These are phyloP conservation scores for Gossypium anomalum DNA, from an alignment of 345 rosid genomes.

Conservation along the genomic window DNA sequence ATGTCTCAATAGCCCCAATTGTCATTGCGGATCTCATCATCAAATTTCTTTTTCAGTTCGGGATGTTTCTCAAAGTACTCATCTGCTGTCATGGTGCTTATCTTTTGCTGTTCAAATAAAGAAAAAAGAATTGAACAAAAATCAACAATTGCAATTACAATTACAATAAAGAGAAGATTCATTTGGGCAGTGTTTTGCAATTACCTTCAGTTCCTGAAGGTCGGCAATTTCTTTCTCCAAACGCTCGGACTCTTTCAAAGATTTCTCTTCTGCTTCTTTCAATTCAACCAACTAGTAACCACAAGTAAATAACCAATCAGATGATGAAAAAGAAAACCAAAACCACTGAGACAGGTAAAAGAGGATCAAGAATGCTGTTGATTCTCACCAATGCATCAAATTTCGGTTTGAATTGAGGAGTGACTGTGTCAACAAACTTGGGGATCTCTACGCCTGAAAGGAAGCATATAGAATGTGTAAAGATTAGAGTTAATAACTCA, in stretches of 20 bases:
- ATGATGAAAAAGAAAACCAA: background rate
- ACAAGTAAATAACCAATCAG: slow-evolving; percentile 9
- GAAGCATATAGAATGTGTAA: background rate
- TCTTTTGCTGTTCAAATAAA: slow-evolving; percentile 56
- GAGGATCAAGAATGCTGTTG: slow-evolving; percentile 8
- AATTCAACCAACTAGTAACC: slow-evolving; percentile 67
- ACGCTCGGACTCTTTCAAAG: slow-evolving; percentile 76
- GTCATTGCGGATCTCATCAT: slow-evolving; percentile 95
- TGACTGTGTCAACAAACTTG: slow-evolving; percentile 77
- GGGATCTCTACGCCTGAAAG: slow-evolving; percentile 77
- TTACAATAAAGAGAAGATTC: background rate
- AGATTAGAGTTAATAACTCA: background rate
- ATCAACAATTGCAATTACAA: background rate
- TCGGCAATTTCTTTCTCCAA: slow-evolving; percentile 85
- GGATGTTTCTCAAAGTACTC: slow-evolving; percentile 97
- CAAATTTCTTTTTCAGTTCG: slow-evolving; percentile 88
- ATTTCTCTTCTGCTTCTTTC: slow-evolving; percentile 79
- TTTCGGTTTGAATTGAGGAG: slow-evolving; percentile 86
- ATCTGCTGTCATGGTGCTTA: slow-evolving; percentile 98
- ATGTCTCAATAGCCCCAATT: slow-evolving; percentile 75
- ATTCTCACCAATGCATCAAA: slow-evolving; percentile 81
- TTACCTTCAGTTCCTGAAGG: slow-evolving; percentile 87
- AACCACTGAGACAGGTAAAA: background rate
- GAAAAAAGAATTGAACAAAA: background rate
- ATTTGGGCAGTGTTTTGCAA: background rate